A percentile compares a stretch with the other conserved stretches of the same genome.
These are phyloP conservation scores for Plantago elongata DNA, from an alignment of 257 asterid genomes.

Conservation along the genomic window DNA sequence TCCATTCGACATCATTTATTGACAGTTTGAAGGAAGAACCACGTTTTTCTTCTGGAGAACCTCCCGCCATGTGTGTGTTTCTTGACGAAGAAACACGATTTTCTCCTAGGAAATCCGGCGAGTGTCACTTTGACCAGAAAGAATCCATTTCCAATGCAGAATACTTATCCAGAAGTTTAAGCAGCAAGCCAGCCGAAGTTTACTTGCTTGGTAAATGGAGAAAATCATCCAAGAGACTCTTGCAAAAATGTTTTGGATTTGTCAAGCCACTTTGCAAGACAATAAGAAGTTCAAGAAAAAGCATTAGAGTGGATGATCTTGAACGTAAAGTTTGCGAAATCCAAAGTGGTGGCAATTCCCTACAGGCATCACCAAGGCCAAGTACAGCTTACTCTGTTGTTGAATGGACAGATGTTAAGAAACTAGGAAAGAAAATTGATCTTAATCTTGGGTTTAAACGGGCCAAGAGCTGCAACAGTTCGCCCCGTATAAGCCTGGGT, in stretches of 20 bases:
- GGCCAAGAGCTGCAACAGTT: slow-evolving; percentile 32
- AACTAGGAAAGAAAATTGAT: slow-evolving; percentile 7
- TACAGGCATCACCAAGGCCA: slow-evolving; percentile 29
- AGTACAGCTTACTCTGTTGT: slow-evolving; percentile 28
- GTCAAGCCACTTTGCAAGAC: slow-evolving; percentile 28
- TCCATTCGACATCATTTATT: slow-evolving; percentile 2
- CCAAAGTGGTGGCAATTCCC: slow-evolving; percentile 31
- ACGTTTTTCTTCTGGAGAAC: background rate
- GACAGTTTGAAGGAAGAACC: background rate
- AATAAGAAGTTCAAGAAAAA: slow-evolving; percentile 28
- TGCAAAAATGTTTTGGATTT: slow-evolving; percentile 32
- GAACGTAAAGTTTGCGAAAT: slow-evolving; percentile 38
- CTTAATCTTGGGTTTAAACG: slow-evolving; percentile 17
- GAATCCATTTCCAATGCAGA: background rate
- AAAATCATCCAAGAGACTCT: slow-evolving; percentile 23
- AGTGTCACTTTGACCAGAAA: background rate
- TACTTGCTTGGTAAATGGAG: slow-evolving; percentile 28
- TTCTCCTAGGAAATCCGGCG: background rate
- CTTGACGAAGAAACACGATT: background rate
- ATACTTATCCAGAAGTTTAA: background rate
- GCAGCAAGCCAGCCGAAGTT: background rate
- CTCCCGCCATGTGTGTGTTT: background rate
- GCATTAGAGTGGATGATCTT: slow-evolving; percentile 39
- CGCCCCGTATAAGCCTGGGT: slow-evolving; percentile 29
- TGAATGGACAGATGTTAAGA: slow-evolving; percentile 21